These are phyloP conservation scores for Mercurialis annua DNA, from an alignment of 345 rosid genomes.

Conservation along the genomic window DNA sequence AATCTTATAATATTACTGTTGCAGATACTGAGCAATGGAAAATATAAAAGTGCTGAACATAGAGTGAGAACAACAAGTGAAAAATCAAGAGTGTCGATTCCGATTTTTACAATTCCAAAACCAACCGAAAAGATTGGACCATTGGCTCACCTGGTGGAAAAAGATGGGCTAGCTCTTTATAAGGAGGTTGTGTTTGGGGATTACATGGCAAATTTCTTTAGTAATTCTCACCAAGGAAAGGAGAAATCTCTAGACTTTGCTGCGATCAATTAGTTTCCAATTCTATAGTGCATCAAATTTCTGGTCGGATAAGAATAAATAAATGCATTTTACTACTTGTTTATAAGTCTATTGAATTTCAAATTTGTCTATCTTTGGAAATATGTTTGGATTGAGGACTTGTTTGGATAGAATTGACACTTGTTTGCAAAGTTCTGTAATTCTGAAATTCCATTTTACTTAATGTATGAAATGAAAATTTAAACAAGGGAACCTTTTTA, in stretches of 20 bases:
- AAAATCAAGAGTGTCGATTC: constrained; percentile 51
- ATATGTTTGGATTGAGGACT: too few relatives aligned
- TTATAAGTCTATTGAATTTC: too few relatives aligned
- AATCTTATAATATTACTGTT: too few relatives aligned
- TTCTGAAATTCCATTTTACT: too few relatives aligned
- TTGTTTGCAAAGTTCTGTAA: too few relatives aligned
- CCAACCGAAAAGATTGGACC: constrained; percentile 42
- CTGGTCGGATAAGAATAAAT: too few relatives aligned
- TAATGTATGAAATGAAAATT: too few relatives aligned
- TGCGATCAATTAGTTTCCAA: not conserved
- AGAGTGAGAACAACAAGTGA: constrained; percentile 45
- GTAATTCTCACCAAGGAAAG: constrained; percentile 52
- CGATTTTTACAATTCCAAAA: constrained; percentile 44
- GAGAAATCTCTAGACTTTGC: constrained; percentile 50
- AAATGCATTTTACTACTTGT: too few relatives aligned
- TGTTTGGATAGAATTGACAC: too few relatives aligned
- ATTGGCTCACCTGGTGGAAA: constrained; percentile 36
- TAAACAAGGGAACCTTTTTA: too few relatives aligned
- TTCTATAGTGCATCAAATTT: too few relatives aligned
- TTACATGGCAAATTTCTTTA: constrained; percentile 50
- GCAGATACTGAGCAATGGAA: constrained; percentile 65
- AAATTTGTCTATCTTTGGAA: too few relatives aligned
- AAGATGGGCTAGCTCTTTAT: constrained; percentile 41
- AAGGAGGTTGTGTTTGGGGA: constrained; percentile 42
- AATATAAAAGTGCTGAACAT: constrained; percentile 57